Conservation (phyloP, 495 filamentous ascomycete species). For the Xylaria bambusicola region DNA sequence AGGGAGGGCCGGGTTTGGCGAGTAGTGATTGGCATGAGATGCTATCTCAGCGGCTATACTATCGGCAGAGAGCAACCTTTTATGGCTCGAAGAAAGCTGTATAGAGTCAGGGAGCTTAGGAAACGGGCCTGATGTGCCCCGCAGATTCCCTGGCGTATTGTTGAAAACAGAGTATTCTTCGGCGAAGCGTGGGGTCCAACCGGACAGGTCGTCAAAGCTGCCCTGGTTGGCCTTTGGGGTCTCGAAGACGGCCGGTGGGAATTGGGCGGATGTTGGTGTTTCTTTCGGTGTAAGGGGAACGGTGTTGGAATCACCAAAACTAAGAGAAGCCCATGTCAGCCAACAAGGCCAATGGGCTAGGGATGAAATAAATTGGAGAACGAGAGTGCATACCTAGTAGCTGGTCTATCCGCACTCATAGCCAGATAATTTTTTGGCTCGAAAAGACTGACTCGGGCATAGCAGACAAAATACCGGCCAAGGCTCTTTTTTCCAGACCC, state of each 20-base stretch:
- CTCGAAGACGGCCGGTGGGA: conserved; percentile 64
- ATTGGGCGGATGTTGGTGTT: conserved; percentile 66
- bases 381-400: conserved; percentile 15
- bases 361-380: background rate
- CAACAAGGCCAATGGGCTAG: background rate
- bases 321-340: conserved; percentile 5
- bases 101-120: conserved; percentile 39
- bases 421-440: conserved; percentile 3
- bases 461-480: conserved; percentile 11
- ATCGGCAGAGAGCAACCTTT: conserved; percentile 43
- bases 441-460: conserved; percentile 13
- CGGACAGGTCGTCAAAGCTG: conserved; percentile 49
- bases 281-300: conserved; percentile 76
- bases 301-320: conserved; percentile 63
- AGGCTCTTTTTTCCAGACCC: conserved; percentile 6
- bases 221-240: conserved; percentile 60
- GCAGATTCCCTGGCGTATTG: conserved; percentile 54
- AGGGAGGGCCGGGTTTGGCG: conserved; percentile 52
- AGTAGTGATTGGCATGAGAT: conserved; percentile 60
- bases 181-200: conserved; percentile 58
- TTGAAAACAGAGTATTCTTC: conserved; percentile 62
- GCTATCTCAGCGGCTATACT: conserved; percentile 48
- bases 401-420: conserved; percentile 21
- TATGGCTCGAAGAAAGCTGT: conserved; percentile 33
- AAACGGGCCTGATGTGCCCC: conserved; percentile 43